phyloP scores from a whole-genome alignment of 2,329 filamentous ascomycete species.

The Diaporthe sp. region DNA sequence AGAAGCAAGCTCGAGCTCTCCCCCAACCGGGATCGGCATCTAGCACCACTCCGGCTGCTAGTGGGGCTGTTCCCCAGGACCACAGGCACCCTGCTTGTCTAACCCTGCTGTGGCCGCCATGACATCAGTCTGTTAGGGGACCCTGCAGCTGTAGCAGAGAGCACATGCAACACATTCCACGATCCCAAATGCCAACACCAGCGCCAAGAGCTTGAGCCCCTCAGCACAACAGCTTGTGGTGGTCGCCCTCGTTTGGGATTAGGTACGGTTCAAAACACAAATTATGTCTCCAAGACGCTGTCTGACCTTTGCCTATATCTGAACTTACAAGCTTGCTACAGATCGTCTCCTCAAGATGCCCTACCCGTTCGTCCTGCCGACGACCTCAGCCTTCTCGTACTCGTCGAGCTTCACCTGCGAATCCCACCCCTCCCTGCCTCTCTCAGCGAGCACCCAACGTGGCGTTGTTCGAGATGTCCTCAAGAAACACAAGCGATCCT shows the following conservation, averaged over 20 bases:
- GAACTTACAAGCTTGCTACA: constrained; percentile 13
- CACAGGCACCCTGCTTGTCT: too few species aligned
- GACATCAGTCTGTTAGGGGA: constrained; percentile 21
- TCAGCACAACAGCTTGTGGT: constrained; percentile 5
- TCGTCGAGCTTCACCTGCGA: constrained; percentile 81
- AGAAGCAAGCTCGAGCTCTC: constrained; percentile 27
- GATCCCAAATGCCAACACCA: constrained; percentile 22
- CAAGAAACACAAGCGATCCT: constrained; percentile 91
- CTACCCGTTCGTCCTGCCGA: constrained; percentile 88
- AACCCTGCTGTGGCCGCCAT: not conserved
- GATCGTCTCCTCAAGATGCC: constrained; percentile 73
- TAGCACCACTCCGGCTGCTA: constrained; percentile 10
- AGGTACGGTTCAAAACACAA: not conserved
- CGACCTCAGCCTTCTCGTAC: constrained; percentile 89
- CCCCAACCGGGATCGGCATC: constrained; percentile 33
- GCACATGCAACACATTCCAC: constrained; percentile 22
- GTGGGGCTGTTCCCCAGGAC: constrained; percentile 8
- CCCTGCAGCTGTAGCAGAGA: constrained; percentile 27
- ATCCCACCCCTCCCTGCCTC: constrained; percentile 89
- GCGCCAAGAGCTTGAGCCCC: constrained; percentile 21
- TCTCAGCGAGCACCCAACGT: constrained; percentile 85
- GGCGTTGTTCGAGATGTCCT: constrained; percentile 85
- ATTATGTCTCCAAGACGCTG: not conserved
- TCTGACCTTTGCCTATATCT: not conserved
- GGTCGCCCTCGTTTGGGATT: not conserved